Base-by-base conservation (phyloP, 176 grass and related monocot species). In the Guadua angustifolia region DNA sequence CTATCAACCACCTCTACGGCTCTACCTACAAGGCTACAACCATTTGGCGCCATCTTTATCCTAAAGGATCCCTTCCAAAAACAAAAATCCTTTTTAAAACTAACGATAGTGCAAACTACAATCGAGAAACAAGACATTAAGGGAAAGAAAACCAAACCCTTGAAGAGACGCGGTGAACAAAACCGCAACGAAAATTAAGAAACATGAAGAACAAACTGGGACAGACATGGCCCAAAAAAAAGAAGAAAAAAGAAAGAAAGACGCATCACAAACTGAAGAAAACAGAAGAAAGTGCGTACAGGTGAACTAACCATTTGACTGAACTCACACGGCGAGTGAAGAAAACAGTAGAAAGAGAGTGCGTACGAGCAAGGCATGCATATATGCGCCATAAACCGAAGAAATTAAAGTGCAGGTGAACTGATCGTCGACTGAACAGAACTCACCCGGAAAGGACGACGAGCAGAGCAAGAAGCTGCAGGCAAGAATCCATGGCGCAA, bases 401-500 rank as follows among this genome's bases (percentile, higher is more conserved):
- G 38, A 40, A 75, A 77, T 16, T 16, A 35, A 56, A 58, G 53
- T 10, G 56, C 39, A 46, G 70, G 78, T 46, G 81, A 75, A 49
- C 39, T 35, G 69, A 59, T 19, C 72, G 13, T 25, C 0, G 11
- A 7, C 15, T 19, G 55, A 14, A 4, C 45, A 43, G 2, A 36
- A 66, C 88, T 90, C 59, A 90, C 88, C 88, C 0, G 2, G 84
- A 26, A 90, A 49, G 29, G 79, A 17, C 3, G 76, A 73, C 0
- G 71, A 69, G 80, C 59, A 87, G 68, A 90, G 80, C 61, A 90
- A 16, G 7, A 85, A 25, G 60, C 43, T 4, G 75, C 80, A 79
- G 13, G 53, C 80, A 14, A 80, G 43, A 55, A 80, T 8, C 85
- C 89, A 90, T 17, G 80, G 69, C 69, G 80, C 75, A 0, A 17